These are phyloP conservation scores for Claviceps capensis DNA, from an alignment of 2,329 filamentous ascomycete genomes.

Conservation along the genomic window DNA sequence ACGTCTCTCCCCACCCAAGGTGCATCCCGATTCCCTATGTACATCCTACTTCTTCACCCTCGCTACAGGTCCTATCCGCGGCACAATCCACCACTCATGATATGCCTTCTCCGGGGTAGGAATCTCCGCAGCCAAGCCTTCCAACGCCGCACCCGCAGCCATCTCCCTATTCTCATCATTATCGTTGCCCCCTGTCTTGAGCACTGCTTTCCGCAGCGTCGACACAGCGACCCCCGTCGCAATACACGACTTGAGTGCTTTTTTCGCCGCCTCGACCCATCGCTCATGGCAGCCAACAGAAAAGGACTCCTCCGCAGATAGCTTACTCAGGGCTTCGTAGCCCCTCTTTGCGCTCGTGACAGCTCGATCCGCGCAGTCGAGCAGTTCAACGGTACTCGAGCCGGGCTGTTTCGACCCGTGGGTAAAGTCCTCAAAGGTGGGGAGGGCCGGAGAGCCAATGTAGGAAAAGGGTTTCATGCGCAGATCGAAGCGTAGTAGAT, in stretches of 20 bases:
- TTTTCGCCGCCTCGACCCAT: conserved; percentile 47
- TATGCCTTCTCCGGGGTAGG: conserved; percentile 39
- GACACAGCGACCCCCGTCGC: conserved; percentile 52
- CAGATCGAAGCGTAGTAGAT: conserved; percentile 60
- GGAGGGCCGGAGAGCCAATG: conserved; percentile 54
- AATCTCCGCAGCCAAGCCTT: conserved; percentile 32
- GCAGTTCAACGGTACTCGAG: conserved; percentile 24
- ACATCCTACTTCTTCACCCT: not conserved
- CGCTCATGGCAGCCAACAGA: conserved; percentile 42
- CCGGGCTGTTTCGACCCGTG: conserved; percentile 27
- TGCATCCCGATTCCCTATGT: too few relatives aligned
- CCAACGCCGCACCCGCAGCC: conserved; percentile 14
- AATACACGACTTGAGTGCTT: conserved; percentile 56
- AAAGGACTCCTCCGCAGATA: conserved; percentile 38
- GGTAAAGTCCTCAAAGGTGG: conserved; percentile 48
- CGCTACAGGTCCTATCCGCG: conserved; percentile 25
- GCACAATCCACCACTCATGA: conserved; percentile 54
- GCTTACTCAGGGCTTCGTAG: conserved; percentile 41
- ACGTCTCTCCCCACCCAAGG: not conserved
- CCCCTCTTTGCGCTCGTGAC: conserved; percentile 37
- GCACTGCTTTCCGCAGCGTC: conserved; percentile 42
- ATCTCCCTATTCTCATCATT: conserved; percentile 1
- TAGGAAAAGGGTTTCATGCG: conserved; percentile 73
- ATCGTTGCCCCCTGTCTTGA: conserved; percentile 13
- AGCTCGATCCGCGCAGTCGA: conserved; percentile 31